Conservation (phyloP, 768 basidiomycete genomes). For the Termitomyces sp. region DNA sequence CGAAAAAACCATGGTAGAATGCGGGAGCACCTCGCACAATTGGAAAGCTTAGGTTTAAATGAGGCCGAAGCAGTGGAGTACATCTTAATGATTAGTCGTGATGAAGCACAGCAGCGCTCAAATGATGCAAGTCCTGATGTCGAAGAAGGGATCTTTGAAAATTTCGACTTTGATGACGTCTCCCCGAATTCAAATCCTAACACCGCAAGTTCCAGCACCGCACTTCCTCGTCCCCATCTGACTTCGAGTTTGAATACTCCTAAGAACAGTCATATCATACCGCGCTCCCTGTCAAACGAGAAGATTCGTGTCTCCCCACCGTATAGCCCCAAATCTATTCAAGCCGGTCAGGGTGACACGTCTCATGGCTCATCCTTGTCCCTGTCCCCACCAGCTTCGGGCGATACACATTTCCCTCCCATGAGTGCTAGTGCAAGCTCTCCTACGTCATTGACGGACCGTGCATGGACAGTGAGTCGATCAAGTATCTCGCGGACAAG, state of each 20-base stretch:
- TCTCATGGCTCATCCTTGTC: constrained; percentile 15
- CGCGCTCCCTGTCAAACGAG: constrained; percentile 32
- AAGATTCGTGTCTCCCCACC: constrained; percentile 55
- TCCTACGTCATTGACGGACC: neutral
- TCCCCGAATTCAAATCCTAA: constrained; percentile 16
- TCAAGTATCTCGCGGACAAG: constrained; percentile 12
- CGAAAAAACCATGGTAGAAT: constrained; percentile 40
- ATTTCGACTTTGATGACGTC: constrained; percentile 37
- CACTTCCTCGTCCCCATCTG: constrained; percentile 12
- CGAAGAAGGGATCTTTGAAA: constrained; percentile 55
- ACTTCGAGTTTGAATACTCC: constrained; percentile 16
- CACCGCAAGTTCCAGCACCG: constrained; percentile 1
- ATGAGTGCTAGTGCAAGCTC: constrained; percentile 25
- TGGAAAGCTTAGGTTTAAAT: constrained; percentile 63
- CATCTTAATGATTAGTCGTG: constrained; percentile 77
- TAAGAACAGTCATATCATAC: constrained; percentile 15
- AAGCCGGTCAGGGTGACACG: constrained; percentile 34
- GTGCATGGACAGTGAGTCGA: constrained; percentile 9
- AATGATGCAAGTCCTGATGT: neutral
- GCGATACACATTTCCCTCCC: constrained; percentile 10
- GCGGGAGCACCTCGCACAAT: constrained; percentile 48
- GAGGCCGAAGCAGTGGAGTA: constrained; percentile 78
- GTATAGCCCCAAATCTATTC: constrained; percentile 45
- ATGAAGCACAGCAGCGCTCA: constrained; percentile 43
- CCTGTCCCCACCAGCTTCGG: constrained; percentile 25